Evolutionary conservation across 2,329 filamentous ascomycete species (phyloP).

Genomic region (Monosporascus ibericus): DNA sequence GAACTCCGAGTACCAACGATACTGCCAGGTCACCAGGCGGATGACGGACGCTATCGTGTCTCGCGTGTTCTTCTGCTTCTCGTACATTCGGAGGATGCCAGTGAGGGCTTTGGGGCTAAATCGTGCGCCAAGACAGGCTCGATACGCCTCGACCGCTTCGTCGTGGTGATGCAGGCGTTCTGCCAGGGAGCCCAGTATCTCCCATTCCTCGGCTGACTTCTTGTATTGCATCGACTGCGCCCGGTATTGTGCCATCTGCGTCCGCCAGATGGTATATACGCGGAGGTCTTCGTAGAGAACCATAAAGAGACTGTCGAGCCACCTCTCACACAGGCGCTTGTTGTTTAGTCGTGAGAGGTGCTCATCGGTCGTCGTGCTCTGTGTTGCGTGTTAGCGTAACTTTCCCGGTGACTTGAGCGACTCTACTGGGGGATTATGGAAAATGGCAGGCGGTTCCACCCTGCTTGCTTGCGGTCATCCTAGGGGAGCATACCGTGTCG

Average conservation of each 20-base stretch:
- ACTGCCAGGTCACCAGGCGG: slow-evolving; percentile 92
- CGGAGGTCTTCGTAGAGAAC: slow-evolving; percentile 96
- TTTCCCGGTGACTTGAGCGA: background rate
- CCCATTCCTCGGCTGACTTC: slow-evolving; percentile 96
- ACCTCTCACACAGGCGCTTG: slow-evolving; percentile 93
- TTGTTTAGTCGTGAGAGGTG: slow-evolving; percentile 90
- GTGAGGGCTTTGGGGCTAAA: slow-evolving; percentile 91
- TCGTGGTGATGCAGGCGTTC: slow-evolving; percentile 88
- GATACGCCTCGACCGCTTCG: slow-evolving; percentile 89
- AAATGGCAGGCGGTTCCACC: no score
- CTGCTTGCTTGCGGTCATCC: no score
- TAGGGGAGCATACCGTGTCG: slow-evolving; percentile 13
- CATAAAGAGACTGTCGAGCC: slow-evolving; percentile 99
- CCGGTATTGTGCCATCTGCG: slow-evolving; percentile 92
- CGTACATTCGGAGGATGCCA: slow-evolving; percentile 75
- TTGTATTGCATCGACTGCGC: slow-evolving; percentile 93
- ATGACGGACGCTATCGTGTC: slow-evolving; percentile 83
- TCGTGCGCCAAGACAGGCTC: slow-evolving; percentile 75
- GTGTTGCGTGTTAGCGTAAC: slow-evolving; percentile 14
- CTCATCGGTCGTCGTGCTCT: slow-evolving; percentile 61
- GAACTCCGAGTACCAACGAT: slow-evolving; percentile 99
- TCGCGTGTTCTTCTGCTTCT: slow-evolving; percentile 70
- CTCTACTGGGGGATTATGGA: no score
- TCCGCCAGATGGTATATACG: slow-evolving; percentile 98
- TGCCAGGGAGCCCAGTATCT: slow-evolving; percentile 88